These are phyloP conservation scores for Vigna radiata DNA, from an alignment of 306 rosid species.

Conservation along the genomic window DNA sequence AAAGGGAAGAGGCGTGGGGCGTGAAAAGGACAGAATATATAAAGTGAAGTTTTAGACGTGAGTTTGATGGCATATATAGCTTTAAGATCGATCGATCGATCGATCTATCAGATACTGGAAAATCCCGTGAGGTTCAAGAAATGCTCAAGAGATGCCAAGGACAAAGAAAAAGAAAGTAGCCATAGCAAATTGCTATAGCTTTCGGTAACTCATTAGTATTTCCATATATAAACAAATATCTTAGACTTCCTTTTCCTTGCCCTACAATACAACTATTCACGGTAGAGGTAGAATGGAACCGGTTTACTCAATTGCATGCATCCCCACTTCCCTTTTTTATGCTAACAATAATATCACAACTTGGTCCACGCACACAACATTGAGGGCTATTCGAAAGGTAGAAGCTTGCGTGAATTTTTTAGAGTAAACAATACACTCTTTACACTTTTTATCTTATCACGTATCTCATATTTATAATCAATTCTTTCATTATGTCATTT, in stretches of 20 bases:
- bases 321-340: constrained; percentile 40
- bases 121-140: constrained; percentile 75
- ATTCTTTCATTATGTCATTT: not conserved
- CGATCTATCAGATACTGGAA: constrained; percentile 35
- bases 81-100: constrained; percentile 26
- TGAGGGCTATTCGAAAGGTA: too few relatives aligned
- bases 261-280: constrained; percentile 30
- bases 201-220: constrained; percentile 49
- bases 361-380: constrained; percentile 27
- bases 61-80: constrained; percentile 44
- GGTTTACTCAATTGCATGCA: constrained; percentile 32
- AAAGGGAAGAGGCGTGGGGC: constrained; percentile 63
- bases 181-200: constrained; percentile 53
- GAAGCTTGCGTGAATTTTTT: not conserved
- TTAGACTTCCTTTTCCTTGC: constrained; percentile 35
- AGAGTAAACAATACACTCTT: not conserved
- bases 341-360: constrained; percentile 15
- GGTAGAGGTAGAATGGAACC: constrained; percentile 36
- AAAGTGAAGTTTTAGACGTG: constrained; percentile 61
- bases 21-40: constrained; percentile 71
- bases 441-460: not conserved
- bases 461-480: too few relatives aligned
- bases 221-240: constrained; percentile 24
- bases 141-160: constrained; percentile 42
- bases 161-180: not conserved